Evolutionary conservation across 352 stramenopile genomes (phyloP).

Genomic region (Blastocystis sp.): DNA sequence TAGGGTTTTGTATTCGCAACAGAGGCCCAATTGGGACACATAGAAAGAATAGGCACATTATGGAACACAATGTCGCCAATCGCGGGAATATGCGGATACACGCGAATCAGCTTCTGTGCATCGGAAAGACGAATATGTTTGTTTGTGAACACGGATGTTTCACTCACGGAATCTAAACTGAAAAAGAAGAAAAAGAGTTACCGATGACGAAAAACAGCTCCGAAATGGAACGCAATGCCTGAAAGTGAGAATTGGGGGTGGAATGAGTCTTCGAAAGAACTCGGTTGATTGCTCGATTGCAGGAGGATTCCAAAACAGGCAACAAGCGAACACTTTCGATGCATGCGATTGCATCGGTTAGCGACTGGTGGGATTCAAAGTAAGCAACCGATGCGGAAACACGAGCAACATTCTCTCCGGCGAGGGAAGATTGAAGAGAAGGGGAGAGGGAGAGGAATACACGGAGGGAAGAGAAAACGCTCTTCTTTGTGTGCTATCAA

Average conservation of each 20-base stretch:
- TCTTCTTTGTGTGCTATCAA: not conserved
- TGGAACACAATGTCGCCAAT: not conserved
- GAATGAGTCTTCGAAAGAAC: not conserved
- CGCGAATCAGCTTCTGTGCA: constrained; percentile 9
- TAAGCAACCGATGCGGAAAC: too few species aligned
- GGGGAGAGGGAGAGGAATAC: not conserved
- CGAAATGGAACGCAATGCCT: not conserved
- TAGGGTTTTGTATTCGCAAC: not conserved
- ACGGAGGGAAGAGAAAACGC: not conserved
- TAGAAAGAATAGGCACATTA: not conserved
- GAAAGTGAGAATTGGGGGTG: not conserved
- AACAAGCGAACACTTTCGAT: too few species aligned
- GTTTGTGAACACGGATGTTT: not conserved
- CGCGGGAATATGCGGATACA: constrained; percentile 15
- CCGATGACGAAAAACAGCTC: not conserved
- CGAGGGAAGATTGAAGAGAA: not conserved
- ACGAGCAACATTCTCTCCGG: too few species aligned
- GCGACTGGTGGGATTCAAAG: too few species aligned
- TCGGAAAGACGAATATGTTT: not conserved
- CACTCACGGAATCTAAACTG: not conserved
- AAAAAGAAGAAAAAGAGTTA: not conserved
- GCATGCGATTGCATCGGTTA: too few species aligned
- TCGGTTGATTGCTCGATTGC: not conserved
- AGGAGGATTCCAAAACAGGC: not conserved
- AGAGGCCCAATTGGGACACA: not conserved